Base-by-base conservation (phyloP, 1,139 yeast genomes). In the Pichia sp. region DNA sequence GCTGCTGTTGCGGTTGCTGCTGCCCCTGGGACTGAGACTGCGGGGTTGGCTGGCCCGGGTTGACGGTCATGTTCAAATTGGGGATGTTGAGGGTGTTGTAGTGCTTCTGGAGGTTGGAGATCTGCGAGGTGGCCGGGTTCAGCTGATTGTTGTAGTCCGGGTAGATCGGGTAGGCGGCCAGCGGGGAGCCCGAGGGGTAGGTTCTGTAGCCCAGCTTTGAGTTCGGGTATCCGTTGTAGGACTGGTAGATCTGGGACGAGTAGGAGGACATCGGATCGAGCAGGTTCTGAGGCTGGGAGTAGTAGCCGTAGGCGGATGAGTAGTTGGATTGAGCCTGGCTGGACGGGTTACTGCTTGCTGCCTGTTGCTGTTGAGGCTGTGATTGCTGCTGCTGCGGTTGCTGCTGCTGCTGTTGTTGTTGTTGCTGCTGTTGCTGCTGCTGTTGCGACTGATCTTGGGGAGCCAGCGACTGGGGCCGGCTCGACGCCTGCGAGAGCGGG, bases 331-430 rank as follows among this genome's bases (percentile, higher is more conserved):
- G 42, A 4, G 41, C 40, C 40, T 36, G 40, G 27, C 40, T 17
- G 43, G 45, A 29, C n/a, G 33, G 30, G 48, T 51, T 53, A 54
- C 59, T 12, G 55, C 60, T 9, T 51, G 59, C 24, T 20, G 24
- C 24, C 5, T 54, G 55, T 48, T 58, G 64, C 9, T 46, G 51
- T 14, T 46, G 52, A 14, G 41, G 50, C 14, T 50, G 55, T 46
- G 52, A 51, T 36, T 57, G 62, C 44, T 58, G 61, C 40, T 60
- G 61, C 40, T 51, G 59, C 30, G 31, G 44, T 14, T 41, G 24
- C 30, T 31, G 49, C 20, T 9, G 48, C 14, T 36, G 43, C 12
- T 27, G 29, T 30, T 41, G 46, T 42, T 24, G 46, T 16, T 42
- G 46, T 2, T 4, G 38, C 34, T 41, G 51, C 4, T 9, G 14